A percentile compares a stretch with the other conserved stretches of the same genome.
phyloP scores from a whole-genome alignment of 495 filamentous ascomycete species.

The Penicillium subrubescens region DNA sequence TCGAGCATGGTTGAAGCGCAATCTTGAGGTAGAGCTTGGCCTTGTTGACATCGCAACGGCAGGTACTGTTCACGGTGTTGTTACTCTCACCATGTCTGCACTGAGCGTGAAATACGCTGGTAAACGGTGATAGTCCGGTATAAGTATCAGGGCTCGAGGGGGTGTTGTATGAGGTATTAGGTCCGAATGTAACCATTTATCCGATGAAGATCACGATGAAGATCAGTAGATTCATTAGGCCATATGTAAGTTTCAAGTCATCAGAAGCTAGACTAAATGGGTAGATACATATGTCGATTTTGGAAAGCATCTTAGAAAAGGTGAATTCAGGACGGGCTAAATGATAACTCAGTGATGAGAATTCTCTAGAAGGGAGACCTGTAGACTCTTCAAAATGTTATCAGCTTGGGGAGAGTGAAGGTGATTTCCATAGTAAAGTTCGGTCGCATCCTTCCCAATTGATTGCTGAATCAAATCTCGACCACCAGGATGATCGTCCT shows the following conservation, averaged over 20 bases:
- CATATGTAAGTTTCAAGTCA: too few species aligned
- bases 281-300: neutral
- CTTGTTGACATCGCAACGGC: constrained; percentile 1
- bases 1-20: constrained; percentile 6
- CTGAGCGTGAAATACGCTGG: neutral
- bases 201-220: too few species aligned
- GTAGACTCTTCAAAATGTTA: neutral
- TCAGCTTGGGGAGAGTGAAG: constrained; percentile 2
- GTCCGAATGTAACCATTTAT: too few species aligned
- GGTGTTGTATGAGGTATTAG: neutral
- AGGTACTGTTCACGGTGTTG: constrained; percentile 1
- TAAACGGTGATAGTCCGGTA: neutral
- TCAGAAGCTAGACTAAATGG: too few species aligned
- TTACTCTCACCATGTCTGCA: neutral
- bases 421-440: constrained; percentile 24
- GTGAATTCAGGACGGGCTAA: too few species aligned
- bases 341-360: neutral
- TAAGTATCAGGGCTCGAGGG: neutral
- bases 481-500: constrained; percentile 33
- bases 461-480: constrained; percentile 18
- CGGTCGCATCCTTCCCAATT: constrained; percentile 36
- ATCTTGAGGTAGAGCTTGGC: neutral
- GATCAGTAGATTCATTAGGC: too few species aligned
- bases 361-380: neutral
- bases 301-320: neutral